Base-by-base conservation (phyloP, 495 filamentous ascomycete species). In the Entonaema liquescens region DNA sequence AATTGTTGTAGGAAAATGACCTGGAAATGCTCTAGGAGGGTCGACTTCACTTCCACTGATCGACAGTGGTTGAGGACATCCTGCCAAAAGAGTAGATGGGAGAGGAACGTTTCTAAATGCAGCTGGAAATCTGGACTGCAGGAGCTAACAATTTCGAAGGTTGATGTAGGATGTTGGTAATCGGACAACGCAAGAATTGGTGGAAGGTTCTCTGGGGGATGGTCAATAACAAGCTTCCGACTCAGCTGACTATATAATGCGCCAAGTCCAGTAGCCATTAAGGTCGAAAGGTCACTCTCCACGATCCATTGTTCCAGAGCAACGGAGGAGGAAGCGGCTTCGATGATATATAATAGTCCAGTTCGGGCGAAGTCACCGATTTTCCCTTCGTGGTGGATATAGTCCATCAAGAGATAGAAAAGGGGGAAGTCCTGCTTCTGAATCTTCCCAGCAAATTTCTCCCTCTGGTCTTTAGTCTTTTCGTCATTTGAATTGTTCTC, bases 281-380 rank as follows among this genome's bases (percentile, higher is more conserved):
- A 78, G 0, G 96, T 98, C 1, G 96, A 94, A 40, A 99, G 84
- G 77, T 99, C 96, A 77, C 95, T 98, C 75, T 97, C 93, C 52
- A 98, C 93, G 53, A 99, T 89, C 95, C 95, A 99, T 73, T 92
- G 90, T 79, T 98, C 96, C 54, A 99, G 78, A 42, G 87, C 84
- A 33, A 89, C 85, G 0, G 93, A 96, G 59, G 88, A 89, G 1
- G 93, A 94, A 1, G 95, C 93, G 2, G 93, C 91, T 79, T 98
- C 95, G 69, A 98, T 96, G 63, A 99, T 90, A 77, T 99, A 98
- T 7, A 99, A 86, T 55, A 99, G 79, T 0, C 95, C 95, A 0
- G 95, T 99, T 55, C 95, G 86, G n/a, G 96, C 95, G 82, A 99
- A 99, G 78, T 99, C 95, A 23, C 95, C 95, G 19, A 94, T 89